These are phyloP conservation scores for Fusarium ambrosium DNA, from an alignment of 2,329 filamentous ascomycete species.

Conservation along the genomic window DNA sequence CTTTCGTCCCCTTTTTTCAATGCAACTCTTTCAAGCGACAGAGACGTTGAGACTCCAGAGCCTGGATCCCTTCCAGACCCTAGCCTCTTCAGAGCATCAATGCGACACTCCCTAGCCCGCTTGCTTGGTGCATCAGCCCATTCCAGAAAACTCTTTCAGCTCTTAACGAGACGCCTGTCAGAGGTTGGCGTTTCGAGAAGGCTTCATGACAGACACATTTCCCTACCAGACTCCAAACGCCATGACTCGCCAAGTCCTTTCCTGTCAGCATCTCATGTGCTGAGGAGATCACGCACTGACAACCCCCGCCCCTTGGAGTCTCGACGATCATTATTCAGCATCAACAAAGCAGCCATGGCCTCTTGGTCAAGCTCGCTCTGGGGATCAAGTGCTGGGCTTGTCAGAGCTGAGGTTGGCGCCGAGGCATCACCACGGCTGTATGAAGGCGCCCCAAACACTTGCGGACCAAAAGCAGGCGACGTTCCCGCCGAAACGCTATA, in stretches of 20 bases:
- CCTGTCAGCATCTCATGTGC: slow-evolving; percentile 56
- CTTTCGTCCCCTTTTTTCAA: neutral
- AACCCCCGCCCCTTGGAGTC: slow-evolving; percentile 62
- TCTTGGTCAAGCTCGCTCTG: slow-evolving; percentile 77
- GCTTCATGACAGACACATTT: neutral
- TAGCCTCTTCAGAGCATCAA: slow-evolving; percentile 1
- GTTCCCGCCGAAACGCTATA: slow-evolving; percentile 63
- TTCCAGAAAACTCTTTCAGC: neutral
- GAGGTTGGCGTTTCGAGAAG: slow-evolving; percentile 17
- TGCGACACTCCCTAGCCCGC: slow-evolving; percentile 26
- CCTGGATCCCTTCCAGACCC: slow-evolving; percentile 1
- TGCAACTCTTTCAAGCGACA: neutral
- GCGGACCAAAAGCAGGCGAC: slow-evolving; percentile 71
- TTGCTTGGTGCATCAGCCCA: slow-evolving; percentile 15
- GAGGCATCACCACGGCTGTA: slow-evolving; percentile 60
- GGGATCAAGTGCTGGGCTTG: slow-evolving; percentile 69
- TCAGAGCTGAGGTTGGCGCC: slow-evolving; percentile 65
- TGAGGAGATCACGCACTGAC: slow-evolving; percentile 68
- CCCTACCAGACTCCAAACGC: slow-evolving; percentile 18
- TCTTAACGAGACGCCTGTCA: neutral
- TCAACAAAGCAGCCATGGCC: slow-evolving; percentile 86
- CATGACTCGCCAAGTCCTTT: slow-evolving; percentile 2
- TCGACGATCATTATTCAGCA: slow-evolving; percentile 86
- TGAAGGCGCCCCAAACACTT: slow-evolving; percentile 48
- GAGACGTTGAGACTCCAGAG: neutral